Evolutionary conservation across 2,329 filamentous ascomycete genomes (phyloP).

Genomic region (Aspergillus pseudonomiae): DNA sequence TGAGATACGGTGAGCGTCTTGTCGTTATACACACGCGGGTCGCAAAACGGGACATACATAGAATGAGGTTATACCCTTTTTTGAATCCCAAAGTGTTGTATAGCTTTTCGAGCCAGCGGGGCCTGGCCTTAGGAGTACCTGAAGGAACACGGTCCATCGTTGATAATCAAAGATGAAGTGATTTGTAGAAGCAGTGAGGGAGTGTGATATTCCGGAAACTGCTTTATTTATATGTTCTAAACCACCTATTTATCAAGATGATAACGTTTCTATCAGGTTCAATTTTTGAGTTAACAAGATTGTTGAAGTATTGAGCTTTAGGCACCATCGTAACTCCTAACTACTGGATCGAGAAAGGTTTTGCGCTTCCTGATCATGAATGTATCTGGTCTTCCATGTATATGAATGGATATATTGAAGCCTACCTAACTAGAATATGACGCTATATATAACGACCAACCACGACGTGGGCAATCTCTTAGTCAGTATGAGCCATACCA

Average conservation of each 20-base stretch:
- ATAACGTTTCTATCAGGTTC: background rate
- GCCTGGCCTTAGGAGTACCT: background rate
- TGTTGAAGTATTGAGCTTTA: background rate
- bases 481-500: background rate
- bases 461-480: background rate
- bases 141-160: background rate
- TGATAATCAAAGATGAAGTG: background rate
- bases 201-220: accelerated
- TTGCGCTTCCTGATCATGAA: background rate
- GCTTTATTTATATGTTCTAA: background rate
- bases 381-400: background rate
- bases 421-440: background rate
- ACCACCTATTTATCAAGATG: background rate
- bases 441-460: background rate
- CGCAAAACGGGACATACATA: background rate
- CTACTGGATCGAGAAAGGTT: background rate
- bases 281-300: background rate
- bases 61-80: slow-evolving; percentile 4
- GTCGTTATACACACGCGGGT: background rate
- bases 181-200: accelerated
- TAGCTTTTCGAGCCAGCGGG: background rate
- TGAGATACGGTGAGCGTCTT: background rate
- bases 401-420: background rate
- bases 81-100: slow-evolving; percentile 1
- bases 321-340: background rate